These are phyloP conservation scores for Blastocladiella britannica DNA, from an alignment of 192 early-diverging fungal genomes.

Conservation along the genomic window DNA sequence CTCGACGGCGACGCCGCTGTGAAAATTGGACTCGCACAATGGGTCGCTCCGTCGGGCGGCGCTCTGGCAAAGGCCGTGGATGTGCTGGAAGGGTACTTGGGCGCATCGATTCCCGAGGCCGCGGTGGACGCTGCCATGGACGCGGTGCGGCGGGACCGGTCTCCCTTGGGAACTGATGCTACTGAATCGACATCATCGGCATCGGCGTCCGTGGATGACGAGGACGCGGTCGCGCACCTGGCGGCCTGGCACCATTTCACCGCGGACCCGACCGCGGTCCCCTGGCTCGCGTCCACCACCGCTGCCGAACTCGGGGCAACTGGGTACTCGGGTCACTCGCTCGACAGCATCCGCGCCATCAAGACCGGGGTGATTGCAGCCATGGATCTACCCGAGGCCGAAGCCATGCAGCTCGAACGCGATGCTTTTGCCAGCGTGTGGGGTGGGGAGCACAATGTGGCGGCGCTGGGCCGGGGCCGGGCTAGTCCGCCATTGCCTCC, in stretches of 20 bases:
- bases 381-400: too few species aligned
- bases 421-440: too few species aligned
- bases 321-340: neutral
- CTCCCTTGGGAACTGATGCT: neutral
- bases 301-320: too few species aligned
- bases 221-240: neutral
- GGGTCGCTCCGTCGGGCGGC: neutral
- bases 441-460: too few species aligned
- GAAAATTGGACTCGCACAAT: neutral
- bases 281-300: too few species aligned
- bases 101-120: neutral
- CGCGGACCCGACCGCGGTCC: neutral
- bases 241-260: neutral
- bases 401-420: too few species aligned
- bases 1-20: neutral
- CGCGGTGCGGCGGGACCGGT: neutral
- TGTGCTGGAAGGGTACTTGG: neutral
- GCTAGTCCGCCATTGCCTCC: too few species aligned
- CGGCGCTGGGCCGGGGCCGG: too few species aligned
- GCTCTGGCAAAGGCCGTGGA: neutral
- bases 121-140: neutral
- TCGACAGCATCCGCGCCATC: neutral
- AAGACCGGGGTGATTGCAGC: neutral
- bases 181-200: neutral
- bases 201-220: neutral